phyloP scores from a whole-genome alignment of 805 yeast species.

The Hanseniaspora occidentalis region DNA sequence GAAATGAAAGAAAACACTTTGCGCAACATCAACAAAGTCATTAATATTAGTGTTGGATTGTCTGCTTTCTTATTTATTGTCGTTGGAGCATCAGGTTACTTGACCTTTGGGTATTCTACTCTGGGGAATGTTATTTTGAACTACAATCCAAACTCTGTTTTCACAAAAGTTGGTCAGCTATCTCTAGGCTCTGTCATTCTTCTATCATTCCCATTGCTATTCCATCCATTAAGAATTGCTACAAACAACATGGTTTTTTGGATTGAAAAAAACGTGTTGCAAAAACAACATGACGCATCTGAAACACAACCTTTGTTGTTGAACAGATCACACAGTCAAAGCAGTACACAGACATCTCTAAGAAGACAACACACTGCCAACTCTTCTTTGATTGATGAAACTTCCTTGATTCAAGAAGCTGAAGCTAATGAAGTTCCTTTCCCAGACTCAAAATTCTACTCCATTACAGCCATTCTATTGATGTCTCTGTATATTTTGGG shows the following conservation, averaged over 20 bases:
- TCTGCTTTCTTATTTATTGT: conserved; percentile 46
- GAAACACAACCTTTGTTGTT: not conserved
- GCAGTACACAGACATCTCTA: not conserved
- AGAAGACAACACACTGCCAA: conserved; percentile 3
- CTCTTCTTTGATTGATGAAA: conserved; percentile 1
- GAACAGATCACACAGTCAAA: conserved; percentile 2
- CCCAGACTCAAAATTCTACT: conserved; percentile 14
- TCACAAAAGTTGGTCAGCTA: conserved; percentile 42
- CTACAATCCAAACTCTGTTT: conserved; percentile 41
- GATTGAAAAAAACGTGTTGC: conserved; percentile 18
- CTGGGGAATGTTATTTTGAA: conserved; percentile 57
- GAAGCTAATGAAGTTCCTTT: conserved; percentile 7
- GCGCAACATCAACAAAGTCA: conserved; percentile 33
- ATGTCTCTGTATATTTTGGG: conserved; percentile 51
- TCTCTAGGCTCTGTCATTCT: conserved; percentile 60
- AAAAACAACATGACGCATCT: not conserved
- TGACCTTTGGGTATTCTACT: conserved; percentile 51
- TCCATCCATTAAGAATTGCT: conserved; percentile 71
- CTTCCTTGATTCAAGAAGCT: conserved; percentile 2
- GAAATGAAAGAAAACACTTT: conserved; percentile 48
- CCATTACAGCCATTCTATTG: conserved; percentile 34
- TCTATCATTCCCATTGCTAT: conserved; percentile 67
- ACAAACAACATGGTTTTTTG: conserved; percentile 52
- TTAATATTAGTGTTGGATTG: conserved; percentile 34
- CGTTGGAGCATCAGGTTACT: conserved; percentile 59